Percentiles rank a stretch among this genome's conserved stretches.
These are phyloP conservation scores for Elymus sibiricus DNA, from an alignment of 176 grass and related monocot species.

Conservation along the genomic window DNA sequence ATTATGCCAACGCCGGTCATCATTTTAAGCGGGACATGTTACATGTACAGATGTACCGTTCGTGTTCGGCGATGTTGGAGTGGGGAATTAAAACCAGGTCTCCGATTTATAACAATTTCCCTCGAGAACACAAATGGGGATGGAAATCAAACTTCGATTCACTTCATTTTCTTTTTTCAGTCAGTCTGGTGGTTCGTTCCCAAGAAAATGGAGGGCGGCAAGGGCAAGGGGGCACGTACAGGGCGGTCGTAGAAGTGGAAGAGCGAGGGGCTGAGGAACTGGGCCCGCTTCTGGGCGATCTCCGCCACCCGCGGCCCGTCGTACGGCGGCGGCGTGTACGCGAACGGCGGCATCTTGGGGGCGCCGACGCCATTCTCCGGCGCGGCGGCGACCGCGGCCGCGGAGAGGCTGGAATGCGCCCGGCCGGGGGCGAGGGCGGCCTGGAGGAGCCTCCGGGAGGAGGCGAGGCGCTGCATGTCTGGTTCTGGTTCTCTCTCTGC, in stretches of 20 bases:
- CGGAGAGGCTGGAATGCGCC: constrained; percentile 45
- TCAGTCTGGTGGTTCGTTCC: neutral
- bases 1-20: neutral
- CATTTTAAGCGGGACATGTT: neutral
- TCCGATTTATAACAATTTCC: neutral
- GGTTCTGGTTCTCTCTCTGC: neutral
- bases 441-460: constrained; percentile 43
- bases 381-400: constrained; percentile 8
- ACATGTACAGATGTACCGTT: no score
- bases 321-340: constrained; percentile 73
- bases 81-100: neutral
- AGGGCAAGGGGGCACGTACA: constrained; percentile 39
- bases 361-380: constrained; percentile 16
- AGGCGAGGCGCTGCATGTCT: constrained; percentile 45
- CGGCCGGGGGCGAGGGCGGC: constrained; percentile 35
- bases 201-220: neutral
- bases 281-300: constrained; percentile 63
- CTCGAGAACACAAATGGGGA: neutral
- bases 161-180: neutral
- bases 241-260: constrained; percentile 86
- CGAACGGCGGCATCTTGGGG: constrained; percentile 72
- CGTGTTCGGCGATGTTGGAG: neutral
- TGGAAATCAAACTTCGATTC: neutral
- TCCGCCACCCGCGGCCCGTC: constrained; percentile 67
- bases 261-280: constrained; percentile 90